Evolutionary conservation across 192 early-diverging fungal species (phyloP), one percentile per base, ranked within the genome.

Genomic region (Irineochytrium annulatum): DNA sequence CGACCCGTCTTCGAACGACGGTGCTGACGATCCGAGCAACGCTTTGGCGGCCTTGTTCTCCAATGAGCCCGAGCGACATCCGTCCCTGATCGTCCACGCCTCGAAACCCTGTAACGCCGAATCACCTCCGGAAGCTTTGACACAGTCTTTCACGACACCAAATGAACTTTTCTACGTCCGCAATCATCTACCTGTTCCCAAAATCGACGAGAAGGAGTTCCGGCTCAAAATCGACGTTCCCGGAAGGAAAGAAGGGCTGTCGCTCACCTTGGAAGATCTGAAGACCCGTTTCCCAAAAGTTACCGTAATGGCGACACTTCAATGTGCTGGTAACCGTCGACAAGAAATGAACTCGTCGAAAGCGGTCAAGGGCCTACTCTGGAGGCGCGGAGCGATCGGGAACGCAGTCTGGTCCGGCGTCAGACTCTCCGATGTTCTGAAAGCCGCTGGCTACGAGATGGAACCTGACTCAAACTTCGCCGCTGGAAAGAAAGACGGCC

Each of bases 101-200:
- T 74, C 81, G 30, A 68, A 72, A 44, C 93, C 93, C 0, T 93
- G 90, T 68, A 96, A 95, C 57, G 93, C 93, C 22, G 93, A 95
- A 56, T 84, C 87, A 3, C 75, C 79, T 3, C 73, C 81, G 6
- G 70, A 79, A 17, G 70, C 67, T 44, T 76, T 90, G 6, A 70
- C 85, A 11, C 76, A 87, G 43, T 62, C 74, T 44, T 82, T 81
- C 64, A 79, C 92, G 34, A 95, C 93, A 13, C 89, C 90, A 3
- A 86, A 83, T 41, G 72, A 81, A 20, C 64, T 76, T 35, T 90
- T 90, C 67, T 95, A 89, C 60, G 88, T 90, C 43, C 86, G 93
- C 22, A 91, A 92, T 73, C 93, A 95, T 60, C 85, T 92, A 3
- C 89, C 93, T 24, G 88, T 95, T 33, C 93, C 93, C 11, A 72